phyloP scores from a whole-genome alignment of 371 early-diverging fungal genomes.

The Mortierella sp. region DNA sequence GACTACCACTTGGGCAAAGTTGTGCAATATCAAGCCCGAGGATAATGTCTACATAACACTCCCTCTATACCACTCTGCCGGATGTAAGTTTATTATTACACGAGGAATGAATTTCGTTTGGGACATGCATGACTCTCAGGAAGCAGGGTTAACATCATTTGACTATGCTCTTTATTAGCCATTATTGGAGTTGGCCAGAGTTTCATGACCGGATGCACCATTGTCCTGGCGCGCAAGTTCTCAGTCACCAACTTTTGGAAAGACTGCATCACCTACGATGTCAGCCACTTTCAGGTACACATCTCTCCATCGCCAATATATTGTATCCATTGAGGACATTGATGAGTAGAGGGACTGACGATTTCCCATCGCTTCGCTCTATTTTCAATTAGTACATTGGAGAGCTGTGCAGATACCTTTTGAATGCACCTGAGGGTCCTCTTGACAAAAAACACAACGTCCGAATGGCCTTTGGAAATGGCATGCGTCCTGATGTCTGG shows the following conservation, averaged over 20 bases:
- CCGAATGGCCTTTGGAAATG: constrained; percentile 75
- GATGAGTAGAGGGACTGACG: not conserved
- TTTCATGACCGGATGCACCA: constrained; percentile 28
- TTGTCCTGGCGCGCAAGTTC: constrained; percentile 53
- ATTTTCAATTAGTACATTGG: constrained; percentile 67
- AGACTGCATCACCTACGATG: constrained; percentile 37
- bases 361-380: not conserved
- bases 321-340: not conserved
- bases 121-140: not conserved
- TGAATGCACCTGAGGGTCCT: constrained; percentile 64
- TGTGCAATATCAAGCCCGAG: constrained; percentile 19
- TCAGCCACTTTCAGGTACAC: constrained; percentile 48
- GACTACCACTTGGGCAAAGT: constrained; percentile 4
- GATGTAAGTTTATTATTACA: constrained; percentile 24
- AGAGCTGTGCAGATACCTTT: constrained; percentile 77
- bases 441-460: constrained; percentile 66
- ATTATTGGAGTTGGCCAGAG: constrained; percentile 47
- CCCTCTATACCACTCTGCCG: constrained; percentile 49
- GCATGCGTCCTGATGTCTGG: constrained; percentile 81
- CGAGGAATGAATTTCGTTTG: not conserved
- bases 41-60: constrained; percentile 34
- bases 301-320: not conserved
- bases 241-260: constrained; percentile 45
- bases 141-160: not conserved
- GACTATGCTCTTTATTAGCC: constrained; percentile 8